Percentiles rank a stretch among this genome's conserved stretches.
phyloP scores from a whole-genome alignment of 225 moss, liverwort and hornwort species.

The Straminergon stramineum region DNA sequence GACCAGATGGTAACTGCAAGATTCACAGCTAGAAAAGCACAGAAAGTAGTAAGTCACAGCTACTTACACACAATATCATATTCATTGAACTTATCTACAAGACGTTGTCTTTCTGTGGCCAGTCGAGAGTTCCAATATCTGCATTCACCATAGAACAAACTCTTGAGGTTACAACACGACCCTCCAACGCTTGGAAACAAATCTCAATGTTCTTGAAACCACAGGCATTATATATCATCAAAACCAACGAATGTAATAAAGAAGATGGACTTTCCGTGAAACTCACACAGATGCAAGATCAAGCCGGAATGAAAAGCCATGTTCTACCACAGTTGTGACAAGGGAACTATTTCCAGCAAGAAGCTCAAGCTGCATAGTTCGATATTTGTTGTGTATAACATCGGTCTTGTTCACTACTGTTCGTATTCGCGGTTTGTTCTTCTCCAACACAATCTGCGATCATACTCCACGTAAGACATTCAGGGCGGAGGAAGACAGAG shows the following conservation, averaged over 20 bases:
- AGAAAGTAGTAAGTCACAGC: not conserved
- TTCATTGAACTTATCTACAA: slow-evolving; percentile 45
- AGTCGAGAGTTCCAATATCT: slow-evolving; percentile 71
- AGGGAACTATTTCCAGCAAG: slow-evolving; percentile 86
- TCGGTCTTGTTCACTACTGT: slow-evolving; percentile 77
- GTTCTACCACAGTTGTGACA: slow-evolving; percentile 70
- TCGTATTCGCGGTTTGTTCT: slow-evolving; percentile 67
- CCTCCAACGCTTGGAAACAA: not conserved
- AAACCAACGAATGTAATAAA: not conserved
- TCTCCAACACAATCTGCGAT: slow-evolving; percentile 62
- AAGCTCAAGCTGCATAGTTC: slow-evolving; percentile 78
- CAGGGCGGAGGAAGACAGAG: not conserved
- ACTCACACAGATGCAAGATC: slow-evolving; percentile 84
- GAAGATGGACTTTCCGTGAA: not conserved
- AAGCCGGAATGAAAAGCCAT: slow-evolving; percentile 64
- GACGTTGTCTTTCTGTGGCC: slow-evolving; percentile 69
- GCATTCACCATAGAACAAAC: not conserved
- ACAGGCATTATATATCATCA: not conserved
- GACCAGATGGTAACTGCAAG: not conserved
- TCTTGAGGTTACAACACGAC: not conserved
- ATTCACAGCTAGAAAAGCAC: not conserved
- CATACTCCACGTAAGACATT: not conserved
- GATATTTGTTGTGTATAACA: slow-evolving; percentile 41
- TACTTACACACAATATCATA: slow-evolving; percentile 80
- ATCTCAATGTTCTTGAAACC: not conserved